These are phyloP conservation scores for Datura wrightii DNA, from an alignment of 257 asterid genomes.

Conservation along the genomic window DNA sequence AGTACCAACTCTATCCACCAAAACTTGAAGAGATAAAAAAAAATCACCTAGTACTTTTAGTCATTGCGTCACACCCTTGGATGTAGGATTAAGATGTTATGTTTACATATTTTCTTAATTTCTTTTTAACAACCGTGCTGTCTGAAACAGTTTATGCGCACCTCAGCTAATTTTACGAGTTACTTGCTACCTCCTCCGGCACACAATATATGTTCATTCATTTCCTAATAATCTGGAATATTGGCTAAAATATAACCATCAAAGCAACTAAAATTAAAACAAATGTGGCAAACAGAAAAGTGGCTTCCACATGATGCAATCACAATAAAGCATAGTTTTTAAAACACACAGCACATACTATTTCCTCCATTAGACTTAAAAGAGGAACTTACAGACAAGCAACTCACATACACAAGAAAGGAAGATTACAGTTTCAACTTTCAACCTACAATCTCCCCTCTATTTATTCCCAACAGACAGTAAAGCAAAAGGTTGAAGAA, in stretches of 20 bases:
- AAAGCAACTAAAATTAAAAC: not conserved
- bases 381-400: not conserved
- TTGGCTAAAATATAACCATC: not conserved
- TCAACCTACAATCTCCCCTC: slow-evolving; percentile 40
- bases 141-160: not conserved
- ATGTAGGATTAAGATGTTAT: not conserved
- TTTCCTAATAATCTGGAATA: not conserved
- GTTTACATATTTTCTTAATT: not conserved
- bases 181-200: not conserved
- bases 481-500: slow-evolving; percentile 2
- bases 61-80: not conserved
- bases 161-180: not conserved
- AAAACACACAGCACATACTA: not conserved
- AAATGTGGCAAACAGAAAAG: not conserved
- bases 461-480: slow-evolving; percentile 38
- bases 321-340: not conserved
- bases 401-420: slow-evolving; percentile 22
- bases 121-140: not conserved
- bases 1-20: not conserved
- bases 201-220: not conserved
- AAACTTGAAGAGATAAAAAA: not conserved
- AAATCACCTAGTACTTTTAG: not conserved
- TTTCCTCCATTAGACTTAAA: not conserved
- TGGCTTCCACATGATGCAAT: not conserved
- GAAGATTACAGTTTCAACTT: slow-evolving; percentile 29